Evolutionary conservation across 2,329 filamentous ascomycete genomes (phyloP).

Genomic region (Monosporascus sp.): DNA sequence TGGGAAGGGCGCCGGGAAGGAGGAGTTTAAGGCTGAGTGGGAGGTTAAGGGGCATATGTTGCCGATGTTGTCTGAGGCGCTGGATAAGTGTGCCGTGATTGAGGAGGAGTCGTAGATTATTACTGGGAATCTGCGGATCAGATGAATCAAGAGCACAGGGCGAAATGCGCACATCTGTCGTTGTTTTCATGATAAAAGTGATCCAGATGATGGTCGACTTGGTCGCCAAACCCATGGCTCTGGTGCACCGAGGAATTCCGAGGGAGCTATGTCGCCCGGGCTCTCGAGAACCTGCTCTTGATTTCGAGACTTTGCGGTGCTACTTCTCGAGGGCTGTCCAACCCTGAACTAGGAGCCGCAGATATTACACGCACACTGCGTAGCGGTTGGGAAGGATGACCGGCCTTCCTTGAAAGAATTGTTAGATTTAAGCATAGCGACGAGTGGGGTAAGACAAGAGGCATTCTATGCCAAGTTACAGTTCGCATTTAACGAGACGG

Average conservation of each 20-base stretch:
- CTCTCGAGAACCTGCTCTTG: not conserved
- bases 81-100: no score
- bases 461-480: not conserved
- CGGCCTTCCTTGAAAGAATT: slow-evolving; percentile 1
- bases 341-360: slow-evolving; percentile 3
- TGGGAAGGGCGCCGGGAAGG: slow-evolving; percentile 10
- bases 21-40: slow-evolving; percentile 9
- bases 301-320: not conserved
- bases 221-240: no score
- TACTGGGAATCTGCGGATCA: no score
- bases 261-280: not conserved
- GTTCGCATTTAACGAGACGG: not conserved
- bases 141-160: no score
- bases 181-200: not conserved
- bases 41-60: not conserved
- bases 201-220: no score
- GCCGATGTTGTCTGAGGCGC: no score
- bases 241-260: not conserved
- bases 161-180: no score
- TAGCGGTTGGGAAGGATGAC: not conserved
- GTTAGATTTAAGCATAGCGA: not conserved
- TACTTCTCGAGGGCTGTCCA: not conserved
- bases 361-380: slow-evolving; percentile 1
- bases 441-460: not conserved
- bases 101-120: no score